A percentile compares a stretch with the other conserved stretches of the same genome.
These are phyloP conservation scores for Verticillium zaregamsianum DNA, from an alignment of 2,329 filamentous ascomycete genomes.

Conservation along the genomic window DNA sequence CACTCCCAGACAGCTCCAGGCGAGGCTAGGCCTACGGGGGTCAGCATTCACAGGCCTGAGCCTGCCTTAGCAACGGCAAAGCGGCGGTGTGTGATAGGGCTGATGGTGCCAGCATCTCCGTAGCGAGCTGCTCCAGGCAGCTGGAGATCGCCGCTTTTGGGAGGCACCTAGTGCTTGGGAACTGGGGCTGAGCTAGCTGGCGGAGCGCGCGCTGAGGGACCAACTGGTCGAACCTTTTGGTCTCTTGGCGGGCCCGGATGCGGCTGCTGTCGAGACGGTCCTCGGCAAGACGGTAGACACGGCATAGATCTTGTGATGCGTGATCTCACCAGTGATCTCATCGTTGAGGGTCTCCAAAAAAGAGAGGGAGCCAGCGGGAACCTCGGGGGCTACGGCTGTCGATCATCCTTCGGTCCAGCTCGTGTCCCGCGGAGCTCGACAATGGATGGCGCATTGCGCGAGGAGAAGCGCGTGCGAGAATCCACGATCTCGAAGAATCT, in stretches of 20 bases:
- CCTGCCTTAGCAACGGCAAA: not conserved
- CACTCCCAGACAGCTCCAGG: not conserved
- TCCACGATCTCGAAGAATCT: not conserved
- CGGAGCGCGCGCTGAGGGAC: not conserved
- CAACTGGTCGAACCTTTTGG: not conserved
- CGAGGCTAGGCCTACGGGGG: not conserved
- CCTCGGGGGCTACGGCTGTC: not conserved
- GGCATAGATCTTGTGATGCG: not conserved
- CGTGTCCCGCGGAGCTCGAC: not conserved
- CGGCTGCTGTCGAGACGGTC: not conserved
- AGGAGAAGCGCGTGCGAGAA: not conserved
- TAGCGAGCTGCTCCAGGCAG: not conserved
- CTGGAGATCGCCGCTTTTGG: not conserved
- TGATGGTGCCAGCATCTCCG: not conserved
- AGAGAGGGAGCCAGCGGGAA: not conserved
- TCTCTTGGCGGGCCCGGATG: not conserved
- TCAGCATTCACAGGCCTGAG: not conserved
- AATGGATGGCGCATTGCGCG: not conserved
- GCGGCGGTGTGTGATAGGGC: not conserved
- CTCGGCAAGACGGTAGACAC: not conserved
- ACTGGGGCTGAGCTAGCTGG: not conserved
- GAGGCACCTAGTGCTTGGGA: not conserved
- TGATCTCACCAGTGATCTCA: not conserved
- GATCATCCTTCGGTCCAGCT: not conserved
- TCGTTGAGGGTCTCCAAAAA: not conserved